Conservation (phyloP, 108 stramenopile species). For the Ochromonas danica region DNA sequence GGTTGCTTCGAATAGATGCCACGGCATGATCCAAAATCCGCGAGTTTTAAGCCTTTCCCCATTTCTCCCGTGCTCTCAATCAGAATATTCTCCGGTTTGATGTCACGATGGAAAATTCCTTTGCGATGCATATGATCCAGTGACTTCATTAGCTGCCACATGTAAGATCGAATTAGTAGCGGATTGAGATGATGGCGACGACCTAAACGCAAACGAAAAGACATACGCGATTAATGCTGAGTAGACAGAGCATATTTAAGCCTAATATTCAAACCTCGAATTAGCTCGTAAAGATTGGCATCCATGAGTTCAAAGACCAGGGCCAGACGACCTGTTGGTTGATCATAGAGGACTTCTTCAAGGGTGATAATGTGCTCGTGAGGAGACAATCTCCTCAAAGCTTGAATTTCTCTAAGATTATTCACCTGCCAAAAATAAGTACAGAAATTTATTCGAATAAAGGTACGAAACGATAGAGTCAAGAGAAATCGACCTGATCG, state of each 20-base stretch:
- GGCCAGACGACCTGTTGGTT: constrained; percentile 76
- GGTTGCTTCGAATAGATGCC: constrained; percentile 74
- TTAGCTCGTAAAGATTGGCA: constrained; percentile 81
- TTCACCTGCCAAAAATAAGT: constrained; percentile 60
- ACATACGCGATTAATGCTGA: not conserved
- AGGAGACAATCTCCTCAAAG: constrained; percentile 71
- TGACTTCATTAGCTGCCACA: constrained; percentile 65
- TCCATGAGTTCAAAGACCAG: constrained; percentile 82
- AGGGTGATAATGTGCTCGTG: constrained; percentile 74
- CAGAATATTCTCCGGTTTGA: constrained; percentile 82
- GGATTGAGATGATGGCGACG: constrained; percentile 58
- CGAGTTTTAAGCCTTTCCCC: constrained; percentile 66
- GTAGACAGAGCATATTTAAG: not conserved
- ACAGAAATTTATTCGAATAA: not conserved
- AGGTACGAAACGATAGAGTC: not conserved
- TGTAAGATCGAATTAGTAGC: constrained; percentile 55
- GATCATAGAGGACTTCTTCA: constrained; percentile 78
- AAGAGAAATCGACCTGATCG: constrained; percentile 62
- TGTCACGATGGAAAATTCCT: constrained; percentile 73
- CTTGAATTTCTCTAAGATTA: constrained; percentile 78
- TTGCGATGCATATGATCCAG: constrained; percentile 70
- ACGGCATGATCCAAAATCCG: constrained; percentile 77
- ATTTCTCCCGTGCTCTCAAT: constrained; percentile 60
- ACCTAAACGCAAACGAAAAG: not conserved
- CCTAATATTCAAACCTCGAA: constrained; percentile 64